phyloP scores from a whole-genome alignment of 2,329 filamentous ascomycete species.

The Aphanoascus verrucosus region DNA sequence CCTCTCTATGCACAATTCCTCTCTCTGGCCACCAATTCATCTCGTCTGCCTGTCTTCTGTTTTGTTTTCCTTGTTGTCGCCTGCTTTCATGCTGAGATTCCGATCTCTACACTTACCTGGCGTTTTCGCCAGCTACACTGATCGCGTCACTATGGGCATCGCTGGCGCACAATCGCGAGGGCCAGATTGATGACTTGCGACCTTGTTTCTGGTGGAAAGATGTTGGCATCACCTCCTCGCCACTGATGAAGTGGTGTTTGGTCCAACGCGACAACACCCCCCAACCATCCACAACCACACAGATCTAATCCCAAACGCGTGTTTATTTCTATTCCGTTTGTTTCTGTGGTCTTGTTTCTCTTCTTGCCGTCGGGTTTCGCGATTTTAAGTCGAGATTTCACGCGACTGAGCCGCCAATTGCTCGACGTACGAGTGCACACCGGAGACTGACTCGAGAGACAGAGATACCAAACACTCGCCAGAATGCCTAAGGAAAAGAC shows the following conservation, averaged over 20 bases:
- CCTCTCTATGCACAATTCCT: background rate
- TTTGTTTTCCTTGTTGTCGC: slow-evolving; percentile 20
- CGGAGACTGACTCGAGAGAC: background rate
- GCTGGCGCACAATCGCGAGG: background rate
- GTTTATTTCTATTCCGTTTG: background rate
- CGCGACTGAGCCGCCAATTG: slow-evolving; percentile 1
- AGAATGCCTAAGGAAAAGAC: slow-evolving; percentile 60
- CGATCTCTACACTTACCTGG: slow-evolving; percentile 10
- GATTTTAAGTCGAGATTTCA: background rate
- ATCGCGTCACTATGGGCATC: background rate
- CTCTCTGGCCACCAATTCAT: background rate
- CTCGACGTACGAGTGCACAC: background rate
- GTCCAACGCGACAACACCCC: background rate
- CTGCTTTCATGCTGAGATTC: slow-evolving; percentile 16
- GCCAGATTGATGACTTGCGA: slow-evolving; percentile 4
- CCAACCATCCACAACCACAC: background rate
- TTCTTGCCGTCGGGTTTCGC: background rate
- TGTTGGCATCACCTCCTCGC: background rate
- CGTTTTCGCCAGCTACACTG: background rate
- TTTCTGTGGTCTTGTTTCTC: background rate
- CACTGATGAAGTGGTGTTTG: background rate
- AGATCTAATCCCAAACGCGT: background rate
- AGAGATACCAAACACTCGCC: background rate
- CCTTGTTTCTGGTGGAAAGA: background rate
- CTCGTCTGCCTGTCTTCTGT: slow-evolving; percentile 9